A percentile compares a stretch with the other conserved stretches of the same genome.
These are phyloP conservation scores for Chernovozyma sophiae-reginae DNA, from an alignment of 1,139 yeast species.

Conservation along the genomic window DNA sequence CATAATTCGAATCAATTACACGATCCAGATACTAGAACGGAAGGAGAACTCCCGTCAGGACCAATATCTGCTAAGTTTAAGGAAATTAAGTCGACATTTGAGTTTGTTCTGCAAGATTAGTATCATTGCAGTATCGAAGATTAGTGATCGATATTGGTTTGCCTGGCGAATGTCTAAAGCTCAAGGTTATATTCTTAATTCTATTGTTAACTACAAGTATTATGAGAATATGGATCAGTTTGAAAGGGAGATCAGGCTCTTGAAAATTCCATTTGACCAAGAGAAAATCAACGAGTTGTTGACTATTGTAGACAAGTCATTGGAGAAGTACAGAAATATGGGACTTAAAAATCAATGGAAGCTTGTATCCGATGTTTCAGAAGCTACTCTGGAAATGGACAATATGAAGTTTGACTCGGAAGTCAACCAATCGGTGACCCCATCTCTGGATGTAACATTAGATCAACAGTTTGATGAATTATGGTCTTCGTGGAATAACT, in stretches of 20 bases:
- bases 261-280: conserved; percentile 10
- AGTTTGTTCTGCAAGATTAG: conserved; percentile 8
- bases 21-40: conserved; percentile 9
- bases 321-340: conserved; percentile 11
- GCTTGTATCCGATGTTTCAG: conserved; percentile 4
- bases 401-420: neutral
- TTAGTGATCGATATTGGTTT: conserved; percentile 36
- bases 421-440: neutral
- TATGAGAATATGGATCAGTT: conserved; percentile 2
- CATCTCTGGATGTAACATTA: neutral
- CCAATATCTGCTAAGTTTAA: neutral
- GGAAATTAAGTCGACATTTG: conserved; percentile 2
- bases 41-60: neutral
- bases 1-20: conserved; percentile 16
- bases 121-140: conserved; percentile 6
- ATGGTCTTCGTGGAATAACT: neutral
- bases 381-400: conserved; percentile 1
- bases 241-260: neutral
- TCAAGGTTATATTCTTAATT: conserved; percentile 5
- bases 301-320: conserved; percentile 20
- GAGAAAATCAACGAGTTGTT: conserved; percentile 28
- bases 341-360: conserved; percentile 4
- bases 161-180: conserved; percentile 27
- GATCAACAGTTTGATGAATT: neutral
- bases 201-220: conserved; percentile 2